Base-by-base conservation (phyloP, 495 filamentous ascomycete genomes). In the Paragyromitra xinjiangensis region DNA sequence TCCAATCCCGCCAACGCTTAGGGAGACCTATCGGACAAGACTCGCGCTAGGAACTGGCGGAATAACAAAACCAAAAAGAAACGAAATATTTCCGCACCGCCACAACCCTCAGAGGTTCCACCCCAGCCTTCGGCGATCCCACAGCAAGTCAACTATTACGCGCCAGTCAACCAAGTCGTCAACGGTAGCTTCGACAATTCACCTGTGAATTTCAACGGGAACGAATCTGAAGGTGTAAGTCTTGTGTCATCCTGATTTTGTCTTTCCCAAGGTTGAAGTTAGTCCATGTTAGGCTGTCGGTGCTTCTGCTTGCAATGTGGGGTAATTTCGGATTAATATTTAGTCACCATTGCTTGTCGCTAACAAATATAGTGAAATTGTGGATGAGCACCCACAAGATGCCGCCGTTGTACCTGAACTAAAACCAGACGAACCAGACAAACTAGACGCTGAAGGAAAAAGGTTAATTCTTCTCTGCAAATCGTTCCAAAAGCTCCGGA, bases 21-120 rank as follows among this genome's bases (percentile, higher is more conserved):
- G 61, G 61, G 61, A 44, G 0, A 12, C 37, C 42, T 64, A 22
- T 64, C 61, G 39, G 61, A 64, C 8, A 64, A 64, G 37, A 14
- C 61, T 64, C 61, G 61, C 26, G 61, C 61, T 12, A 19, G 37
- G 19, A 64, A 64, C 39, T 64, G 61, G 61, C 61, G 39, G 39
- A 16, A 64, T 26, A 9, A 11, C 11, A 48, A 48, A 16, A 16
- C 11, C 11, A 48, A 8, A 40, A 64, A 40, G 61, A 64, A 44
- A 19, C 39, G 7, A 22, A 64, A 64, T 11, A 40, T 22, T 64
- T 22, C 19, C 6, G 56, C n/a, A 6, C 8, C 7, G n/a, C 37
- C 5, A 34, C 61, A 64, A 22, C 5, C 5, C 61, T 42, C 37
- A 34, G 6, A 16, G 22, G 48, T 48, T 64, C 62, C 26, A 64